Evolutionary conservation across 768 basidiomycete genomes (phyloP).

Genomic region (Solioccasus polychromus): DNA sequence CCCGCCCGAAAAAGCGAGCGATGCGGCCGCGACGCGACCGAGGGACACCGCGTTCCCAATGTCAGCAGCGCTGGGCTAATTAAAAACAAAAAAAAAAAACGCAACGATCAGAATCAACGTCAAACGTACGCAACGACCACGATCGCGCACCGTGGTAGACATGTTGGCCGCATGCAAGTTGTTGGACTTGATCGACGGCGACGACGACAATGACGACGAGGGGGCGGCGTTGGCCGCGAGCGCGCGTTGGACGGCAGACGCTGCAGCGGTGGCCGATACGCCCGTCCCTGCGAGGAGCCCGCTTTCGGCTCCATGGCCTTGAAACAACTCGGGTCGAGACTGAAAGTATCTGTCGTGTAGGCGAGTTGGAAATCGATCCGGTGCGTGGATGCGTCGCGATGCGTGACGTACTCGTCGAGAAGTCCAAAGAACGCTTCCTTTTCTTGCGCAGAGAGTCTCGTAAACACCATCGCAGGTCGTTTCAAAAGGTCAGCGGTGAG

Average conservation of each 20-base stretch:
- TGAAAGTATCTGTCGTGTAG: slow-evolving; percentile 57
- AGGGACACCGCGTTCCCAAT: slow-evolving; percentile 33
- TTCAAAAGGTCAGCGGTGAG: too few relatives aligned
- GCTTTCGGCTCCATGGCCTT: slow-evolving; percentile 16
- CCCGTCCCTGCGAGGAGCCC: slow-evolving; percentile 19
- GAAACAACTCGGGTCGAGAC: slow-evolving; percentile 63
- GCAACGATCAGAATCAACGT: too few relatives aligned
- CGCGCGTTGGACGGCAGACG: slow-evolving; percentile 45
- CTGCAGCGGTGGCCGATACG: slow-evolving; percentile 29
- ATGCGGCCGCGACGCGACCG: slow-evolving; percentile 58
- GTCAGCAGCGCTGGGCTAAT: slow-evolving; percentile 36
- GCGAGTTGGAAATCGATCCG: neutral
- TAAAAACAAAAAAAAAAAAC: too few relatives aligned
- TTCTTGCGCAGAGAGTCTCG: slow-evolving; percentile 61
- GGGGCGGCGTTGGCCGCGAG: slow-evolving; percentile 41
- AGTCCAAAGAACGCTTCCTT: slow-evolving; percentile 81
- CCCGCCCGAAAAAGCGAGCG: slow-evolving; percentile 39
- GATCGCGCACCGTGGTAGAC: slow-evolving; percentile 9
- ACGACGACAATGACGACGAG: neutral
- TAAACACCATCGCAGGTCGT: slow-evolving; percentile 59
- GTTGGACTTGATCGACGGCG: slow-evolving; percentile 26
- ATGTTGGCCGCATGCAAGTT: slow-evolving; percentile 31
- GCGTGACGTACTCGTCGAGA: slow-evolving; percentile 67
- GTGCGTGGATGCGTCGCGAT: neutral
- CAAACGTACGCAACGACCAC: too few relatives aligned